These are phyloP conservation scores for Phlebiopsis gigantea DNA, from an alignment of 768 basidiomycete species.

Conservation along the genomic window DNA sequence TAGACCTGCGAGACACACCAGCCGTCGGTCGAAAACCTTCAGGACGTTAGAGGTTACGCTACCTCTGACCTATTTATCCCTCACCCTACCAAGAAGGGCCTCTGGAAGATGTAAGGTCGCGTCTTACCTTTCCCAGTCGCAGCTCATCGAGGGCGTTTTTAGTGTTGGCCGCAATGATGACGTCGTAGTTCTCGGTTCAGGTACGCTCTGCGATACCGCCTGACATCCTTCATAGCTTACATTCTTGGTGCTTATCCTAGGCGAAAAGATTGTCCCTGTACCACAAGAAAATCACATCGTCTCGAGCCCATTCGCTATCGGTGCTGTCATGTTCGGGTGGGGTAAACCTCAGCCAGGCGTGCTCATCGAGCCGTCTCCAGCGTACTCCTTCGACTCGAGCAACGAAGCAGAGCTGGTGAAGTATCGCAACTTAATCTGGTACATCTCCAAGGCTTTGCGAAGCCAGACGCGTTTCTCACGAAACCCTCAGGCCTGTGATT, in stretches of 20 bases:
- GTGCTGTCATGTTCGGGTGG: constrained; percentile 19
- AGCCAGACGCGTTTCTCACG: neutral
- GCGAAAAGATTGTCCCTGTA: constrained; percentile 15
- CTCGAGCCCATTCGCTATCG: constrained; percentile 6
- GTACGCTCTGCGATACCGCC: neutral
- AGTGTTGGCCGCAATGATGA: constrained; percentile 17
- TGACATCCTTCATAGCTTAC: neutral
- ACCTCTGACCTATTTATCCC: constrained; percentile 14
- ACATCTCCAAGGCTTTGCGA: neutral
- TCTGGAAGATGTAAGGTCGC: constrained; percentile 12
- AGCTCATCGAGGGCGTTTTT: neutral
- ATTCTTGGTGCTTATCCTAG: constrained; percentile 1
- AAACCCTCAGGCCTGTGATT: constrained; percentile 20
- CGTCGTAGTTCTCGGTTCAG: constrained; percentile 13
- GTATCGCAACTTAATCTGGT: constrained; percentile 16
- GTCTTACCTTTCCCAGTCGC: too few relatives aligned
- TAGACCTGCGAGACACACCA: constrained; percentile 14
- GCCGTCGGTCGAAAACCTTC: constrained; percentile 13
- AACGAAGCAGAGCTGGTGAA: constrained; percentile 4
- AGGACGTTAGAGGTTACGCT: constrained; percentile 10
- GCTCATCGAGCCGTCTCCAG: constrained; percentile 11
- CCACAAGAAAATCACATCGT: constrained; percentile 10
- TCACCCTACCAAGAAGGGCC: constrained; percentile 13
- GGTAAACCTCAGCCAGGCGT: constrained; percentile 13
- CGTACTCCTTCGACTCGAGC: constrained; percentile 3